phyloP scores from a whole-genome alignment of 306 rosid species.

The Echinosophora koreensis region DNA sequence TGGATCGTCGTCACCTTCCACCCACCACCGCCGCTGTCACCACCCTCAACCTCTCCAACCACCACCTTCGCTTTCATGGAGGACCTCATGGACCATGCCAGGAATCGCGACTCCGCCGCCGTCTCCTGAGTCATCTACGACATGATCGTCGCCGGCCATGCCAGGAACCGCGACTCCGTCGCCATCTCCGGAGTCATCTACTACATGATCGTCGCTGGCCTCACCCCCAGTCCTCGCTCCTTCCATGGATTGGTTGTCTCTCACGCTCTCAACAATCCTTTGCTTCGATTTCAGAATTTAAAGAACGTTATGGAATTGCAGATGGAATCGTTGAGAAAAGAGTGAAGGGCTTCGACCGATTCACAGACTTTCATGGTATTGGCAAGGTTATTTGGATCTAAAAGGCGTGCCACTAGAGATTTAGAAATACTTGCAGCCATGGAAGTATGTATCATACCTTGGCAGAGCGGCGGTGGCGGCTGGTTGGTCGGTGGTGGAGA shows the following conservation, averaged over 20 bases:
- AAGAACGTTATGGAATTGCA: neutral
- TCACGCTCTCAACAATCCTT: slow-evolving; percentile 62
- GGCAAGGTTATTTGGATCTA: slow-evolving; percentile 77
- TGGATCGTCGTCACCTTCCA: no score
- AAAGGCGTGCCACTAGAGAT: no score
- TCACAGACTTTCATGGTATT: slow-evolving; percentile 81
- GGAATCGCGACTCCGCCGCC: slow-evolving; percentile 70
- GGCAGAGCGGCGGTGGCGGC: no score
- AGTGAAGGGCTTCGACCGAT: slow-evolving; percentile 92
- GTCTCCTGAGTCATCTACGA: slow-evolving; percentile 84
- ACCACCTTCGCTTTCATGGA: slow-evolving; percentile 79
- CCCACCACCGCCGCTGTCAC: no score
- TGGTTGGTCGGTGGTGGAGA: no score
- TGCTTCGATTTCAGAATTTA: neutral
- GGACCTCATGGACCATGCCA: slow-evolving; percentile 89
- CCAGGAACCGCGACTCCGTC: slow-evolving; percentile 69
- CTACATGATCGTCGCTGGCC: slow-evolving; percentile 96
- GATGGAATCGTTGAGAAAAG: slow-evolving; percentile 85
- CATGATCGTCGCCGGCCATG: slow-evolving; percentile 94
- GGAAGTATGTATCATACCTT: no score
- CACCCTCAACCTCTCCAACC: no score
- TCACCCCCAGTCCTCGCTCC: slow-evolving; percentile 90
- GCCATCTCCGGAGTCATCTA: slow-evolving; percentile 80
- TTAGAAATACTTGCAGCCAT: no score
- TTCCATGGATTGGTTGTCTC: slow-evolving; percentile 90